A percentile compares a stretch with the other conserved stretches of the same genome.
phyloP scores from a whole-genome alignment of 805 yeast genomes.

The Candida tallmaniae region DNA sequence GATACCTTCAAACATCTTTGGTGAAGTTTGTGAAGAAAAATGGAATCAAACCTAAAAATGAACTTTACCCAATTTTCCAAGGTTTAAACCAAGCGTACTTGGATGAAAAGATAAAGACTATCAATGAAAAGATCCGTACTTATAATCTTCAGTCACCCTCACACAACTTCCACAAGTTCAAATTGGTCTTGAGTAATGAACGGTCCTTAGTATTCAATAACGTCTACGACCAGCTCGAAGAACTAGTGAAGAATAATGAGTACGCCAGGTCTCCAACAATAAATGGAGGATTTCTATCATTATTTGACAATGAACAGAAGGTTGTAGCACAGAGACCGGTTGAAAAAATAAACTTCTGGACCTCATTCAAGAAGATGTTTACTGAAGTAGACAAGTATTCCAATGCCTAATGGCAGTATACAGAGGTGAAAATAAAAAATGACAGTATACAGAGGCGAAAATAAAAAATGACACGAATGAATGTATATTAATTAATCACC shows the following conservation, averaged over 20 bases:
- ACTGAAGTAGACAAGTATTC: slow-evolving; percentile 6
- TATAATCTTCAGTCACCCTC: slow-evolving; percentile 40
- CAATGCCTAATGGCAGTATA: background rate
- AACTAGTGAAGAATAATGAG: slow-evolving; percentile 6
- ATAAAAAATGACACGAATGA: too few species aligned
- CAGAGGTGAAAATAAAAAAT: too few species aligned
- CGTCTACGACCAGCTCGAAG: slow-evolving; percentile 5
- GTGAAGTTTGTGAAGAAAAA: slow-evolving; percentile 8
- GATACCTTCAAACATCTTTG: slow-evolving; percentile 34
- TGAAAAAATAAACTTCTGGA: slow-evolving; percentile 23
- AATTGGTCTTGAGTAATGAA: slow-evolving; percentile 26
- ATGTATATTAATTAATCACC: background rate
- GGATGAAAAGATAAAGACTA: slow-evolving; percentile 16
- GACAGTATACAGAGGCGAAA: background rate
- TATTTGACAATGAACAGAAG: slow-evolving; percentile 11
- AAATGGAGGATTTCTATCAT: slow-evolving; percentile 12
- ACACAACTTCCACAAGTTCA: slow-evolving; percentile 33
- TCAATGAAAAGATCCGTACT: slow-evolving; percentile 24
- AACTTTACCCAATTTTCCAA: slow-evolving; percentile 1
- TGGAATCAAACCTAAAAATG: slow-evolving; percentile 10
- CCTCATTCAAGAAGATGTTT: slow-evolving; percentile 25
- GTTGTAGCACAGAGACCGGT: slow-evolving; percentile 15
- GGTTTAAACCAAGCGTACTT: slow-evolving; percentile 14
- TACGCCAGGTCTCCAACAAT: slow-evolving; percentile 7
- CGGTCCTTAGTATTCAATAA: slow-evolving; percentile 15